Base-by-base conservation (phyloP, 2,329 filamentous ascomycete genomes). In the Aspergillus proliferans region DNA sequence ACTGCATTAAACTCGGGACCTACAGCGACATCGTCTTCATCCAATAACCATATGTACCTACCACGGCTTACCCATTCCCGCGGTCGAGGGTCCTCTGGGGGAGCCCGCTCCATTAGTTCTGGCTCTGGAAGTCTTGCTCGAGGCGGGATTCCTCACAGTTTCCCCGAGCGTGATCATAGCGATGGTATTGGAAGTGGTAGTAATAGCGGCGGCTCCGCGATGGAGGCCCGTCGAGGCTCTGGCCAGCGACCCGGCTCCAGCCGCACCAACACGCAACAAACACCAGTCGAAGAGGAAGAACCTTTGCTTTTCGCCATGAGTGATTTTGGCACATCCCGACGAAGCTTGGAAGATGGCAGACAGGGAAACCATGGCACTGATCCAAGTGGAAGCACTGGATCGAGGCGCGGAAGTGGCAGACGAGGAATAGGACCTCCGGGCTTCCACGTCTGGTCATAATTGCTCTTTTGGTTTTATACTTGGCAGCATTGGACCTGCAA, bases 251-350 rank as follows among this genome's bases (percentile, higher is more conserved):
- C 65, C 14, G 63, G 64, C 44, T 60, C 63, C 26, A 62, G 59
- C 43, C 67, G 70, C 22, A 56, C 62, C 7, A 56, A 59, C 10
- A 58, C 62, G 33, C 56, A 60, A 3, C 65, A 66, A 38, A 46
- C 59, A 6, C 52, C 56, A 14, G 56, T 62, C 14, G 71, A 74
- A 41, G 71, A 74, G 26, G 71, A 74, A 14, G 71, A 74, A 48
- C 71, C 71, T 7, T 56, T 74, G 6, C 58, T 74, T 3, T 74
- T 74, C 53, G 69, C 71, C 33, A 74, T 74, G 71, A 74, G 71
- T 49, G 71, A 74, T 46, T 71, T 74, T 47, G 69, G 69, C 7
- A 66, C 59, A 36, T 69, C 70, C 7, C 62, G 71, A 36, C 66
- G 71, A 45, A 73, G 71, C 48, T 55, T 72, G 21, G 71, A 74